These are phyloP conservation scores for Solanum piurae DNA, from an alignment of 257 asterid genomes.

Conservation along the genomic window DNA sequence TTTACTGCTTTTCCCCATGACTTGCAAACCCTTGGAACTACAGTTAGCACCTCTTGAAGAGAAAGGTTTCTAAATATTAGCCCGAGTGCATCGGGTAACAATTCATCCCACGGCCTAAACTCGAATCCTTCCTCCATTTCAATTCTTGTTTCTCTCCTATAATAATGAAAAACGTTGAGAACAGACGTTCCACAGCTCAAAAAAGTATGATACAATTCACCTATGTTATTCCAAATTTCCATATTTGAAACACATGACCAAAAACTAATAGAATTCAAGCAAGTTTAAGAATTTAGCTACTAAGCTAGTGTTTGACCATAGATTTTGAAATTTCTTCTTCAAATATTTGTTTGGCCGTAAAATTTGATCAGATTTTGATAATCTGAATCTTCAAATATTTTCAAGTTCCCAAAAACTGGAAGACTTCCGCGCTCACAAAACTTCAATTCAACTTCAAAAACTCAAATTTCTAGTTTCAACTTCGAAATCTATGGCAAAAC, in stretches of 20 bases:
- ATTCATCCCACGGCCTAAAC: constrained; percentile 24
- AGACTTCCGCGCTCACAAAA: background rate
- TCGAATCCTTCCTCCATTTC: constrained; percentile 19
- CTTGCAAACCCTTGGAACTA: constrained; percentile 31
- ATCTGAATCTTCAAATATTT: background rate
- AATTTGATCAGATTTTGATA: background rate
- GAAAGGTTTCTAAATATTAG: constrained; percentile 27
- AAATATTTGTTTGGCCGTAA: background rate
- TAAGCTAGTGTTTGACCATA: background rate
- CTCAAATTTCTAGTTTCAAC: background rate
- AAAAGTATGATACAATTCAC: background rate
- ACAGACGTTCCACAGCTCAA: background rate
- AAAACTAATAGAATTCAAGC: background rate
- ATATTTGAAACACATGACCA: background rate
- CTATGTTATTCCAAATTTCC: background rate
- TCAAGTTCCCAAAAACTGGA: background rate
- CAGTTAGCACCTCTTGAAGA: constrained; percentile 24
- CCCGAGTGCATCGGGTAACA: constrained; percentile 32
- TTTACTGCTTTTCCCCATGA: constrained; percentile 22
- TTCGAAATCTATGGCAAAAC: background rate
- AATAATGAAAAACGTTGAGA: background rate
- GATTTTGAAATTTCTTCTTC: background rate
- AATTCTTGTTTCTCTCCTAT: background rate
- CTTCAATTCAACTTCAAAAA: background rate
- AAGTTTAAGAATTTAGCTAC: background rate